phyloP scores from a whole-genome alignment of 2,329 filamentous ascomycete species.

The Penicillium sp. region DNA sequence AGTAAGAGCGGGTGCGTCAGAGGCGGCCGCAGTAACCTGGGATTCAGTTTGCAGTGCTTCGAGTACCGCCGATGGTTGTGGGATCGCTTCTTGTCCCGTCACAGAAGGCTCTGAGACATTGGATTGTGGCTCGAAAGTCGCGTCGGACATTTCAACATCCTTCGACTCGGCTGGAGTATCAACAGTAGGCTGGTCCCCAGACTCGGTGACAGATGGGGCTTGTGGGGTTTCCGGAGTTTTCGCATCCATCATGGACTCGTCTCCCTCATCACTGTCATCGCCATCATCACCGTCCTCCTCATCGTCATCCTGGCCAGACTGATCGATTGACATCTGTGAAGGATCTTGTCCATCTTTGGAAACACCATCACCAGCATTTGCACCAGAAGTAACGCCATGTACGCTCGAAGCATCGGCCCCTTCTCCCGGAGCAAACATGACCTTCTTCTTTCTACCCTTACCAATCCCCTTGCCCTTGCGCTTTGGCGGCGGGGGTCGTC shows the following conservation, averaged over 20 bases:
- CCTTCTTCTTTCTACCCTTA: slow-evolving; percentile 74
- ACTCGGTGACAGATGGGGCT: slow-evolving; percentile 28
- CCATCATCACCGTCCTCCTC: slow-evolving; percentile 52
- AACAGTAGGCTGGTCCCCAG: slow-evolving; percentile 14
- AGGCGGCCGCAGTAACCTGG: slow-evolving; percentile 5
- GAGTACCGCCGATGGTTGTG: not conserved
- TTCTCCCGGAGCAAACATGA: slow-evolving; percentile 54
- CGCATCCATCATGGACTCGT: slow-evolving; percentile 48
- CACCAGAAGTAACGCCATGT: slow-evolving; percentile 41
- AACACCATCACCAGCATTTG: slow-evolving; percentile 31
- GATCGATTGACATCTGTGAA: slow-evolving; percentile 41
- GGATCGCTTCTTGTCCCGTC: not conserved
- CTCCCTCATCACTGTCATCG: slow-evolving; percentile 53
- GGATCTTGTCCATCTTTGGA: slow-evolving; percentile 50
- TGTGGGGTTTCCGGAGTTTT: slow-evolving; percentile 44
- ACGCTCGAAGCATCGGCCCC: slow-evolving; percentile 37
- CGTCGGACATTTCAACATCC: slow-evolving; percentile 23
- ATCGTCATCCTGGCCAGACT: slow-evolving; percentile 46
- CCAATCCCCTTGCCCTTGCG: slow-evolving; percentile 79
- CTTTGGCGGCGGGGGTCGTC: slow-evolving; percentile 73
- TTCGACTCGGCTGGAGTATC: slow-evolving; percentile 15
- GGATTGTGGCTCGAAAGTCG: slow-evolving; percentile 9
- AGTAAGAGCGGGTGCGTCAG: slow-evolving; percentile 5
- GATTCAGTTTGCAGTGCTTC: slow-evolving; percentile 1
- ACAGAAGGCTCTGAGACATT: slow-evolving; percentile 4